Base-by-base conservation (phyloP, 495 filamentous ascomycete species). In the Aspergillus heteromorphus region DNA sequence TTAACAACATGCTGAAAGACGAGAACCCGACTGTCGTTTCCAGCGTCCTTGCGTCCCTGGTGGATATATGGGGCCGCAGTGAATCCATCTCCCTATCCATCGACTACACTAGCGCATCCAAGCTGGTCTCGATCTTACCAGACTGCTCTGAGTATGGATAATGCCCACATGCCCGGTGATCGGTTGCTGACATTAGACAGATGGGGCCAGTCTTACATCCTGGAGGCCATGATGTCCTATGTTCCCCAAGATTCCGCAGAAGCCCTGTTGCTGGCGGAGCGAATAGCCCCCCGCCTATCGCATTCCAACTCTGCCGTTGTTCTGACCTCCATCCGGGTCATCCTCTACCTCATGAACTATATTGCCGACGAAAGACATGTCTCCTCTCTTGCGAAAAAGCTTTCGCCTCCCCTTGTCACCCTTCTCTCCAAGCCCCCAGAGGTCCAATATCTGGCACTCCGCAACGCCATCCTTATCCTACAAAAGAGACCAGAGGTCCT, bases 331-430 rank as follows among this genome's bases (percentile, higher is more conserved):
- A 96, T 96, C 54, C 84, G 93, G 57, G 93, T 97, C 19, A 89
- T 99, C 48, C 80, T 99, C 36, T 99, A 97, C 63, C 81, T 99
- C 50, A 95, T 97, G 89, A 99, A 99, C 73, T 99, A 99, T 74
- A 97, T 99, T 58, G 78, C 87, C 31, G 92, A 95, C 57, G 86
- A 92, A 65, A 95, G 92, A 70, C 89, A 96, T 55, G 88, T 97
- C 51, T 84, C 87, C 3, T 85, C 85, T 0, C 78, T 99, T 27
- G 96, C 91, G 64, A 85, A 89, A 49, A 99, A 97, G 67, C 74
- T 99, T 29, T 97, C 93, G 4, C 93, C 93, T 14, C 95, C 93
- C 6, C 80, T 99, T 6, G 93, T 99, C 23, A 99, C 93, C 9
- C 78, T 99, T 6, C 78, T 99, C 18, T 92, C 95, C 16, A 97